A percentile compares a stretch with the other conserved stretches of the same genome.
Conservation (phyloP, 257 asterid species). For the Nicotiana obtusifolia region DNA sequence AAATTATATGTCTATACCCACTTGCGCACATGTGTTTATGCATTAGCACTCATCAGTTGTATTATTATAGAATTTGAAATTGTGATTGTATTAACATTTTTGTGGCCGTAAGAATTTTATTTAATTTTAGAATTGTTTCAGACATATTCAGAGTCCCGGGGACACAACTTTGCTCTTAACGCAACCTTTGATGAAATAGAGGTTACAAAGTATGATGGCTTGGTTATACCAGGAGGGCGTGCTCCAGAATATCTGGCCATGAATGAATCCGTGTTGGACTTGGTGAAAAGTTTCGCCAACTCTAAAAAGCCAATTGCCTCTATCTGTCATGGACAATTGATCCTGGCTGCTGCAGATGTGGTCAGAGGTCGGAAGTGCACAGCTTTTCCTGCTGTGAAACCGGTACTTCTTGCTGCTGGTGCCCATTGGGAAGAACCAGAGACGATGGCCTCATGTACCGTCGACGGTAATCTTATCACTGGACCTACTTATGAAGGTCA, state of each 20-base stretch:
- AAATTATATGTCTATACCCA: neutral
- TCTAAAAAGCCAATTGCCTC: conserved; percentile 65
- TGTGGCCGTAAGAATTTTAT: neutral
- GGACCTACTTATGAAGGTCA: conserved; percentile 78
- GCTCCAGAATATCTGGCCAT: conserved; percentile 95
- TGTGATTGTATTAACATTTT: neutral
- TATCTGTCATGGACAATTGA: conserved; percentile 83
- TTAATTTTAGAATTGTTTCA: conserved; percentile 31
- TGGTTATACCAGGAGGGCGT: conserved; percentile 91
- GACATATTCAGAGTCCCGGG: conserved; percentile 86
- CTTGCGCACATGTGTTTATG: neutral
- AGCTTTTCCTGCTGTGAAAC: conserved; percentile 71
- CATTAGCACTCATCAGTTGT: neutral
- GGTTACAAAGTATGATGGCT: conserved; percentile 64
- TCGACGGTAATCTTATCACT: conserved; percentile 79
- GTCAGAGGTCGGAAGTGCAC: conserved; percentile 75
- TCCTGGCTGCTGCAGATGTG: conserved; percentile 76
- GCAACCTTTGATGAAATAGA: conserved; percentile 77
- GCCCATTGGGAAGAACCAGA: conserved; percentile 90
- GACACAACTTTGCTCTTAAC: conserved; percentile 82
- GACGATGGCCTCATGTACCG: conserved; percentile 61
- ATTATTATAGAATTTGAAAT: neutral
- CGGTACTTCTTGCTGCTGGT: conserved; percentile 78
- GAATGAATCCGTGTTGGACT: conserved; percentile 49
- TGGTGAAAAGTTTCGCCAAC: conserved; percentile 53